Conservation (phyloP, 306 rosid species). For the Gastrolobium bilobum region DNA sequence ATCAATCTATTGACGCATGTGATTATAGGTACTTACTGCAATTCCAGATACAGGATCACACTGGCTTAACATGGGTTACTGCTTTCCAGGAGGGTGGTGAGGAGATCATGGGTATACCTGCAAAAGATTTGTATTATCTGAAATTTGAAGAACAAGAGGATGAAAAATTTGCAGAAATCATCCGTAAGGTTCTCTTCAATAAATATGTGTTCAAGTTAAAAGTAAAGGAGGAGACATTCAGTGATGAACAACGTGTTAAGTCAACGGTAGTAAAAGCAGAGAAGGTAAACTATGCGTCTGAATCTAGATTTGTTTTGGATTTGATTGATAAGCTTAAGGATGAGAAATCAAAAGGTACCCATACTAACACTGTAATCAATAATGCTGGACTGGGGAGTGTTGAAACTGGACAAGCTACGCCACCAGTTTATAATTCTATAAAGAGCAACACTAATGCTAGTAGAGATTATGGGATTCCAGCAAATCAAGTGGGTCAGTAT, state of each 20-base stretch:
- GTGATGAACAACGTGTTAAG: slow-evolving; percentile 90
- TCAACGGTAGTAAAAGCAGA: slow-evolving; percentile 86
- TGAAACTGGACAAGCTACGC: slow-evolving; percentile 54
- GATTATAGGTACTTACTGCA: slow-evolving; percentile 89
- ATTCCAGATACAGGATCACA: slow-evolving; percentile 85
- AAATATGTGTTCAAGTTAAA: slow-evolving; percentile 78
- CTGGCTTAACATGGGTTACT: slow-evolving; percentile 88
- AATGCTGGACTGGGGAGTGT: slow-evolving; percentile 47
- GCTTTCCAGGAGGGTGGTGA: slow-evolving; percentile 95
- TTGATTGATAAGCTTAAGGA: slow-evolving; percentile 66
- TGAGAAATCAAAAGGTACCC: slow-evolving; percentile 54
- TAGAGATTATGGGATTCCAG: slow-evolving; percentile 63
- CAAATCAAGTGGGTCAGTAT: slow-evolving; percentile 60
- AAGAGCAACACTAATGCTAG: slow-evolving; percentile 48
- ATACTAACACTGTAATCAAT: slow-evolving; percentile 49
- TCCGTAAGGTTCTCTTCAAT: slow-evolving; percentile 71
- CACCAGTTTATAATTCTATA: slow-evolving; percentile 48
- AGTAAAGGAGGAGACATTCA: slow-evolving; percentile 84
- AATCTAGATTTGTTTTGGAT: slow-evolving; percentile 63
- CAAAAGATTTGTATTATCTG: slow-evolving; percentile 71
- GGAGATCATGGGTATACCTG: slow-evolving; percentile 86
- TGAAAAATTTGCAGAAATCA: slow-evolving; percentile 67
- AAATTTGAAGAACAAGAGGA: slow-evolving; percentile 79
- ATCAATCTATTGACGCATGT: slow-evolving; percentile 67
- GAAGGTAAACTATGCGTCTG: slow-evolving; percentile 60